A percentile compares a stretch with the other conserved stretches of the same genome.
Evolutionary conservation across 768 basidiomycete species (phyloP).

Genomic region (Suillus americanus): DNA sequence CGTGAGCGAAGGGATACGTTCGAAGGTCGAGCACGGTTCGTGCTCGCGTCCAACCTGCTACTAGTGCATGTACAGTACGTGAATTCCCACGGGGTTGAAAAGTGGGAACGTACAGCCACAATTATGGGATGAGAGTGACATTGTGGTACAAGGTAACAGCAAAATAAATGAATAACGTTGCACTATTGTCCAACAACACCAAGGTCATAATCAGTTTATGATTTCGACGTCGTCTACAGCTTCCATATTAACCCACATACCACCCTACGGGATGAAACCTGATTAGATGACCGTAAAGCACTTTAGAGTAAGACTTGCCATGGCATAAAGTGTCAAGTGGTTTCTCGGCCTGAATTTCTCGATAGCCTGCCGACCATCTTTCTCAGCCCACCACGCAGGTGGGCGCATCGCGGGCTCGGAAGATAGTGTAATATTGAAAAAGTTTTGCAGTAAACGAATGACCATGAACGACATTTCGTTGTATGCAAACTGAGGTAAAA

Average conservation of each 20-base stretch:
- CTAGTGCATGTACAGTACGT: too few relatives aligned
- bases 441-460: constrained; percentile 29
- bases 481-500: constrained; percentile 31
- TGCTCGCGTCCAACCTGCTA: too few relatives aligned
- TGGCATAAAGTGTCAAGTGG: constrained; percentile 35
- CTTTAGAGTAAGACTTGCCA: constrained; percentile 27
- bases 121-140: too few relatives aligned
- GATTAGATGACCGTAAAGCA: background rate
- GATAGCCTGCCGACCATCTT: constrained; percentile 23
- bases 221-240: constrained; percentile 19
- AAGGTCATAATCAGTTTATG: background rate
- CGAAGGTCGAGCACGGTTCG: too few relatives aligned
- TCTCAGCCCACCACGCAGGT: constrained; percentile 27
- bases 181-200: background rate
- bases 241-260: constrained; percentile 47
- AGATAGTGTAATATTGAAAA: constrained; percentile 22
- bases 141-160: too few relatives aligned
- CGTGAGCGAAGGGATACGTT: too few relatives aligned
- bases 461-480: constrained; percentile 35
- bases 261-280: constrained; percentile 32
- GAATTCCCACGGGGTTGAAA: too few relatives aligned
- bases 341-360: constrained; percentile 27
- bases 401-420: constrained; percentile 24
- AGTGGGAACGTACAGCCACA: too few relatives aligned
- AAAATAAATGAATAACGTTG: background rate